Conservation (phyloP, 2,329 filamentous ascomycete genomes). For the Sarocladiaceae sp. region DNA sequence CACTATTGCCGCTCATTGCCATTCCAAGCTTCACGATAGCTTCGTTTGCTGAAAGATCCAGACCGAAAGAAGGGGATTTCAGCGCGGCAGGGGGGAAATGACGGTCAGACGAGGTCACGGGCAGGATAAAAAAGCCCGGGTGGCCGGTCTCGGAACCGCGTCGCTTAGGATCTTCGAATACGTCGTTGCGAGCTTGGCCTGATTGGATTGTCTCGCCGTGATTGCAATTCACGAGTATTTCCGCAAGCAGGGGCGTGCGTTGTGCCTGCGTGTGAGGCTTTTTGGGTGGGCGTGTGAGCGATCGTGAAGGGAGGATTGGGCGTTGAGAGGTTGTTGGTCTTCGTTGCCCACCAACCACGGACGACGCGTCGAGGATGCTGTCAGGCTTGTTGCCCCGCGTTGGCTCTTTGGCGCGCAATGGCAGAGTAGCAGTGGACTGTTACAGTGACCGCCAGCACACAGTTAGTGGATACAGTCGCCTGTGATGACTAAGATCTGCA, state of each 20-base stretch:
- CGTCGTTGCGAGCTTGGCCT: slow-evolving; percentile 3
- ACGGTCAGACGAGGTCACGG: too few relatives aligned
- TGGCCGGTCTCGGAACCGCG: slow-evolving; percentile 5
- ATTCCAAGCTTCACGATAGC: slow-evolving; percentile 7
- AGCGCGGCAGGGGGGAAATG: too few relatives aligned
- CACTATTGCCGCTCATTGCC: slow-evolving; percentile 9
- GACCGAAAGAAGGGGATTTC: too few relatives aligned
- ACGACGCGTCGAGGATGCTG: slow-evolving; percentile 2
- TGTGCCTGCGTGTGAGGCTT: slow-evolving; percentile 1
- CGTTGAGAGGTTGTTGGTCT: slow-evolving; percentile 4
- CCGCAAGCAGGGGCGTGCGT: not conserved
- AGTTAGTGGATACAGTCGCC: too few relatives aligned
- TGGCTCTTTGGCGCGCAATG: not conserved
- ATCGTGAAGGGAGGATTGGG: slow-evolving; percentile 5
- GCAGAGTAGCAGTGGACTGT: too few relatives aligned
- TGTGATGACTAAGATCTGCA: slow-evolving; percentile 6
- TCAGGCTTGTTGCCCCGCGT: slow-evolving; percentile 3
- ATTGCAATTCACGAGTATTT: not conserved
- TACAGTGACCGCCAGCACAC: too few relatives aligned
- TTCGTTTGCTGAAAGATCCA: not conserved
- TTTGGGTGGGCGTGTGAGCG: slow-evolving; percentile 4
- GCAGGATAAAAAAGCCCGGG: slow-evolving; percentile 1
- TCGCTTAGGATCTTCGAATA: not conserved
- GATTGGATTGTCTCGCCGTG: slow-evolving; percentile 8
- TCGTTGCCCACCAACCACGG: slow-evolving; percentile 1